Evolutionary conservation across 306 rosid genomes (phyloP).

Genomic region (Trifolium pratense): DNA sequence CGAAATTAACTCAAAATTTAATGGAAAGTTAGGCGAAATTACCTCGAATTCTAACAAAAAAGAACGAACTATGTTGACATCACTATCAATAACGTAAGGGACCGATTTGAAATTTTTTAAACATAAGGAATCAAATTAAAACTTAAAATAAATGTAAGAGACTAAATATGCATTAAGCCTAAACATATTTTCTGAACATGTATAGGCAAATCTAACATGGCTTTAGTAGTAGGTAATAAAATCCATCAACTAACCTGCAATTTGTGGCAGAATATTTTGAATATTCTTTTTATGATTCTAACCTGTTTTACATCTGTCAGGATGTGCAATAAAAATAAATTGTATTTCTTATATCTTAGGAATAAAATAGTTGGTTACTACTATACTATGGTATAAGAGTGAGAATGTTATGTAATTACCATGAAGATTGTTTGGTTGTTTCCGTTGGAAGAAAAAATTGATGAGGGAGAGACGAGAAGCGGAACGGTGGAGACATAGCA

Average conservation of each 20-base stretch:
- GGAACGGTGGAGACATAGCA: neutral
- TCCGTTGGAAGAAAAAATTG: neutral
- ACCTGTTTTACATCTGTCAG: slow-evolving; percentile 48
- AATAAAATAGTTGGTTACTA: neutral
- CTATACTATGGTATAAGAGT: neutral
- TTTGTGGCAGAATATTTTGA: slow-evolving; percentile 50
- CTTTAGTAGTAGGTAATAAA: slow-evolving; percentile 4
- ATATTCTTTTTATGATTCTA: slow-evolving; percentile 45
- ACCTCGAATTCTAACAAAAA: too few species aligned
- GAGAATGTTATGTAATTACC: slow-evolving; percentile 27
- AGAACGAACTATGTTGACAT: too few species aligned
- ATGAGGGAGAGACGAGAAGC: neutral
- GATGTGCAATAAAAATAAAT: neutral
- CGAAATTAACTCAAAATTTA: too few species aligned
- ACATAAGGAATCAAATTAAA: too few species aligned
- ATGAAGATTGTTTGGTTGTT: slow-evolving; percentile 15
- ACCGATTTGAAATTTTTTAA: too few species aligned
- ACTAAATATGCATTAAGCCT: too few species aligned
- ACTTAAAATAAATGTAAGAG: too few species aligned
- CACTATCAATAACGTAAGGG: too few species aligned
- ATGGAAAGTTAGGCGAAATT: too few species aligned
- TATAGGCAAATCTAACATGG: slow-evolving; percentile 13
- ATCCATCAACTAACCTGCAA: slow-evolving; percentile 55
- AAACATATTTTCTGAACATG: neutral
- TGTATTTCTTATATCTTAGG: too few species aligned